Base-by-base conservation (phyloP, 768 basidiomycete genomes). In the Daedaleopsis sinensis region DNA sequence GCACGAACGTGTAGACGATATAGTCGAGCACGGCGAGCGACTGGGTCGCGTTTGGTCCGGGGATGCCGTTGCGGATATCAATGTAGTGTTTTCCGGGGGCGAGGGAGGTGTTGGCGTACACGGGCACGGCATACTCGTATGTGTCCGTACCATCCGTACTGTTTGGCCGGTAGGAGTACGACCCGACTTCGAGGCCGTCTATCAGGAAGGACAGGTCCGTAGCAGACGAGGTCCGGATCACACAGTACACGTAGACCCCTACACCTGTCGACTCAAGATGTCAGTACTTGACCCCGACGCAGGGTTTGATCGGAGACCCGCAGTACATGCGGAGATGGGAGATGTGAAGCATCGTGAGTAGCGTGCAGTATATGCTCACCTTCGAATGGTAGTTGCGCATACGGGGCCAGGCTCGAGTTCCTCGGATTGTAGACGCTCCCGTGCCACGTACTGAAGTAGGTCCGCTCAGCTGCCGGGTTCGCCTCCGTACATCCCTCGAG, bases 191-290 rank as follows among this genome's bases (percentile, higher is more conserved):
- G 15, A 70, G 61, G 21, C 65, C 64, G 60, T 81, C 79, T 48
- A 80, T 68, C n/a, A 72, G 65, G 63, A 80, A 79, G 3, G 66
- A 65, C 69, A 80, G 67, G 57, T 78, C 70, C 0, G 71, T 58
- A 52, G 72, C 47, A 23, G 52, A 59, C 1, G 70, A 67, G 52
- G 70, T 66, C 0, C 77, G 67, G 12, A 77, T 61, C 24, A 74
- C 72, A 59, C 78, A 78, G 57, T 72, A 79, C 5, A 80, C 76
- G 65, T 80, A 80, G 16, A 82, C 65, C 0, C 79, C 79, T 18
- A 76, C 72, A 13, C 79, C 79, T 80, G 55, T 32, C 27, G 27
- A 7, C 27, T 32, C 7, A 32, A 32, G 27, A 32, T 32, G 27
- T 32, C 27, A 32, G 7, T 32, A 32, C 7, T 32, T n/a, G n/a